phyloP scores from a whole-genome alignment of 208 protist species.

The Crithidia thermophila region DNA sequence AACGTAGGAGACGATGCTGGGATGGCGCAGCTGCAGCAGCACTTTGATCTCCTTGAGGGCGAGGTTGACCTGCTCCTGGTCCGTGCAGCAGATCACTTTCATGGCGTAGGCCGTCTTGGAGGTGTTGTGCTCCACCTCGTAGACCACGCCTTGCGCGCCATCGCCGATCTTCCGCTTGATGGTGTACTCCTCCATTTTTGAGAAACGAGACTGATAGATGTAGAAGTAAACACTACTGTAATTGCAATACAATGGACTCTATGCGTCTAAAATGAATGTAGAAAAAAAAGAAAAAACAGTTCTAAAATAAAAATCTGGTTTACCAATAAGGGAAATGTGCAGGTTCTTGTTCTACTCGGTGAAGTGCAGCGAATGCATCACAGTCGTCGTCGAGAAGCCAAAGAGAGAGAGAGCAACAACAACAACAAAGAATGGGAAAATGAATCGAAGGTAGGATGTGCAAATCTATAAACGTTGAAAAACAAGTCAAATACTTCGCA shows the following conservation, averaged over 20 bases:
- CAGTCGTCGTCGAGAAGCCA: no score
- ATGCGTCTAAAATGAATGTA: background rate
- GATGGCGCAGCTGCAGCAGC: slow-evolving; percentile 76
- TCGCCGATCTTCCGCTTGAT: slow-evolving; percentile 67
- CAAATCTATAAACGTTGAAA: background rate
- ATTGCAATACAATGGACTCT: background rate
- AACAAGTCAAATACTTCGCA: no score
- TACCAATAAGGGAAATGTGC: no score
- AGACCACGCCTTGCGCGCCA: slow-evolving; percentile 85
- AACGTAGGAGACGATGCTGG: slow-evolving; percentile 82
- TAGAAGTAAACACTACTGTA: background rate
- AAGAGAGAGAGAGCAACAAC: background rate
- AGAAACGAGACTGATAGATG: slow-evolving; percentile 11
- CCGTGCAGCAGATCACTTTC: slow-evolving; percentile 82
- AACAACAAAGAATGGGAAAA: background rate
- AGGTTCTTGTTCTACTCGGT: no score
- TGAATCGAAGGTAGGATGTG: background rate
- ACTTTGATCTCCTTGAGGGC: slow-evolving; percentile 90
- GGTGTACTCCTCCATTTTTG: slow-evolving; percentile 83
- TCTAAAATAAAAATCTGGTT: no score
- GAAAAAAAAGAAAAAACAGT: background rate
- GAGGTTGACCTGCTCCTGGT: slow-evolving; percentile 66
- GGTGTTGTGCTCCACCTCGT: slow-evolving; percentile 58
- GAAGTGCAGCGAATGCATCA: no score
- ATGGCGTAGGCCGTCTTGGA: slow-evolving; percentile 70